These are phyloP conservation scores for Geranium incanum DNA, from an alignment of 441 rosid species.

Conservation along the genomic window DNA sequence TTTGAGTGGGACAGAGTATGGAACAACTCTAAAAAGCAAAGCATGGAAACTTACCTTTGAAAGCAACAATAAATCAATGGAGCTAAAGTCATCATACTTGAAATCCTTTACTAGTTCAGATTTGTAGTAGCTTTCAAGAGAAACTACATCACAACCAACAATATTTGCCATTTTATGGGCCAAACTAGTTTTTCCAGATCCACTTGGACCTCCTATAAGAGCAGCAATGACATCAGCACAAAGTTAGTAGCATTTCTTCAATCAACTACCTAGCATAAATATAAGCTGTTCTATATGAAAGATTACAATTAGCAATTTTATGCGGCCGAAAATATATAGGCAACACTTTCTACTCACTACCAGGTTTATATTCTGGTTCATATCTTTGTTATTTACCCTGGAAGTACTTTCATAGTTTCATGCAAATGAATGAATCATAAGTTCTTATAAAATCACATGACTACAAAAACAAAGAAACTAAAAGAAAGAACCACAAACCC, in stretches of 20 bases:
- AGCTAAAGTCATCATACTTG: slow-evolving; percentile 85
- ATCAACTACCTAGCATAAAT: not conserved
- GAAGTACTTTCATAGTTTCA: not conserved
- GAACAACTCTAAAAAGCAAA: slow-evolving; percentile 13
- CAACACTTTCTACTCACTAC: slow-evolving; percentile 4
- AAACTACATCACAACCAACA: slow-evolving; percentile 98
- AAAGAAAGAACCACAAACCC: slow-evolving; percentile 1
- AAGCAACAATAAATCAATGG: slow-evolving; percentile 81
- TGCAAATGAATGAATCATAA: not conserved
- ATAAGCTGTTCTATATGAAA: not conserved
- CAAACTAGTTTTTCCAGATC: slow-evolving; percentile 98
- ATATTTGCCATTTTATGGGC: slow-evolving; percentile 99
- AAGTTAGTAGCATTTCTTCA: not conserved
- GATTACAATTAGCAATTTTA: not conserved
- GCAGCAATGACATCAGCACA: slow-evolving; percentile 15
- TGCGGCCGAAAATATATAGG: not conserved
- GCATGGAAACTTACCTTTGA: slow-evolving; percentile 54
- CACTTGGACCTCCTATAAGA: slow-evolving; percentile 97
- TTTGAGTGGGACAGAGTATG: not conserved
- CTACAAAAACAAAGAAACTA: slow-evolving; percentile 7
- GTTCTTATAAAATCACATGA: not conserved
- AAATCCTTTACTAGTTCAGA: slow-evolving; percentile 79
- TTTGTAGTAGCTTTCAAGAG: slow-evolving; percentile 92
- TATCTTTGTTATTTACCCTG: not conserved
- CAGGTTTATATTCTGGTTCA: slow-evolving; percentile 1